These are phyloP conservation scores for Zygosaccharomyces pseudobailii DNA, from an alignment of 1,139 yeast species.

Conservation along the genomic window DNA sequence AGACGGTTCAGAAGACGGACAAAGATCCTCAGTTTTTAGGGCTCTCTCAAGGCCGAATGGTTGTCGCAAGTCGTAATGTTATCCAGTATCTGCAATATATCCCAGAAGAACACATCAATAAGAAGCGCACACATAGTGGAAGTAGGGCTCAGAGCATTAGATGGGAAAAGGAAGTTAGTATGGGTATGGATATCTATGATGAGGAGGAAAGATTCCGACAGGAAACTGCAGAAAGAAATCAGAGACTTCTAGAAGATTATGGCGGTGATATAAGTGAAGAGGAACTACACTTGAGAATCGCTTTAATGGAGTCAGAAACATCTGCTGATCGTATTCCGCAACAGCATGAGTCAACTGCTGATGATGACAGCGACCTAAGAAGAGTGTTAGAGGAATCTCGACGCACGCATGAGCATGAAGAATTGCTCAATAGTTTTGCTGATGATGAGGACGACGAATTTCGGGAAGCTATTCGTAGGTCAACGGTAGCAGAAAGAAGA, in stretches of 20 bases:
- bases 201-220: conserved; percentile 28
- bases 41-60: conserved; percentile 31
- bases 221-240: conserved; percentile 20
- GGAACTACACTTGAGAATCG: conserved; percentile 42
- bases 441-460: conserved; percentile 36
- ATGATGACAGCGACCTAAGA: conserved; percentile 21
- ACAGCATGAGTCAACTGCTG: neutral
- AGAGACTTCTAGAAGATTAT: conserved; percentile 25
- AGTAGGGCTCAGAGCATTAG: conserved; percentile 22
- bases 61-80: conserved; percentile 29
- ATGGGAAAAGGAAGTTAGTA: conserved; percentile 27
- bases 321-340: conserved; percentile 2
- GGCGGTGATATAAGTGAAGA: conserved; percentile 39
- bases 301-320: conserved; percentile 37
- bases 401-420: conserved; percentile 43
- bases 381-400: conserved; percentile 31
- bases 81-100: conserved; percentile 30
- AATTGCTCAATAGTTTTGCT: conserved; percentile 8
- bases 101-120: conserved; percentile 13
- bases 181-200: conserved; percentile 32
- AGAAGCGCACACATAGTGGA: conserved; percentile 13
- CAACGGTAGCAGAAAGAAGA: conserved; percentile 21
- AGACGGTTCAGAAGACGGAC: conserved; percentile 30
- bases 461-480: conserved; percentile 36
- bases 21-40: conserved; percentile 29